Base-by-base conservation (phyloP, 2,329 filamentous ascomycete species). In the Grosmannia clavigera region DNA sequence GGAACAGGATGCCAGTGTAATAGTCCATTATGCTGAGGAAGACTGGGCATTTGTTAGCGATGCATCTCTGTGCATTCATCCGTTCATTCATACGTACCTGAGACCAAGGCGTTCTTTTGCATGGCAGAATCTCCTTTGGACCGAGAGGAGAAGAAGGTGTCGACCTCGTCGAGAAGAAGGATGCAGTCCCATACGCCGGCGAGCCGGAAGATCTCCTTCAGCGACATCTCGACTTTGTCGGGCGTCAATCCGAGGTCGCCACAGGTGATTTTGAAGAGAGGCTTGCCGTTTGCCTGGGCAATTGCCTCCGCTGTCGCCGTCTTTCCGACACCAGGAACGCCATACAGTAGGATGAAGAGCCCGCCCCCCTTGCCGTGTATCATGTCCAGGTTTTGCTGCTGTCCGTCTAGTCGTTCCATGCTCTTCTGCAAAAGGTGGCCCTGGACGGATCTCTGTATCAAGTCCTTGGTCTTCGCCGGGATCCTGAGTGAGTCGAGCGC, bases 321-420 rank as follows among this genome's bases (percentile, higher is more conserved):
- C 68, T 79, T 79, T 5, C 77, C 77, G 0, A 78, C 75, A 31
- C 77, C 77, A 0, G 77, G 76, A 0, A 74, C 71, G 31, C 77
- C 77, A 60, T 78, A 76, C 0, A 79, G 67, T 0, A 79, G 65
- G 0, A 79, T 69, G 2, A 78, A 70, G 0, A 79, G 65, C 5
- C 76, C 76, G 1, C 71, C 69, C 0, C 74, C 75, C 64, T 78
- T 79, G 62, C 57, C 57, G 31, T 52, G 33, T 14, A 58, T 52
- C n/a, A 43, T 7, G 40, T 57, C 55, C 19, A 78, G 62, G 64
- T 78, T 75, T 64, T 75, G 60, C 11, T 25, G 43, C n/a, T 51
- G 31, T 11, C 35, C 50, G 33, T 53, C 33, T 5, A 12, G 2
- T 25, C 25, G n/a, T 25, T 22, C 33, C 11, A 11, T n/a, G 31